phyloP scores from a whole-genome alignment of 768 basidiomycete species.

The Naganishia vaughanmartiniae region DNA sequence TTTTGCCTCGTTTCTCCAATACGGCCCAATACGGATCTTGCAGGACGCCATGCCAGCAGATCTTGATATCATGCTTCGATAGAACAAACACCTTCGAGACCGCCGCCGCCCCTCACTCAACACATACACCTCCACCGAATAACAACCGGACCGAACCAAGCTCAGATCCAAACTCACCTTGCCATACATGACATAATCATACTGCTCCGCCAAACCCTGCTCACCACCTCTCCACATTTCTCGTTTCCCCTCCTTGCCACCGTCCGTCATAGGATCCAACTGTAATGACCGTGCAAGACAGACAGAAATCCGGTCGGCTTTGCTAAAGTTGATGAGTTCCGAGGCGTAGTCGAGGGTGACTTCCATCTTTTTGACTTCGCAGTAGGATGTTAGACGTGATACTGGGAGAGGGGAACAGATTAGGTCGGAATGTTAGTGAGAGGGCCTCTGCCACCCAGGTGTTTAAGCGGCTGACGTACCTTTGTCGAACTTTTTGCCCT shows the following conservation, averaged over 20 bases:
- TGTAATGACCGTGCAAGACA: slow-evolving; percentile 63
- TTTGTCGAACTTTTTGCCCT: slow-evolving; percentile 89
- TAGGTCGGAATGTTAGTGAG: not conserved
- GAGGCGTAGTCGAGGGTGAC: slow-evolving; percentile 90
- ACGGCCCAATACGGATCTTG: too few species aligned
- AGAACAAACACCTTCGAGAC: too few species aligned
- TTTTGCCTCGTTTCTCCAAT: too few species aligned
- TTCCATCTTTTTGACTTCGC: slow-evolving; percentile 87
- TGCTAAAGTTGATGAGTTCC: slow-evolving; percentile 75
- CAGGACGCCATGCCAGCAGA: too few species aligned
- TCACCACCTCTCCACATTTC: slow-evolving; percentile 66
- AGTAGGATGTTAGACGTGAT: slow-evolving; percentile 82
- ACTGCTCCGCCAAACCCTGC: slow-evolving; percentile 85
- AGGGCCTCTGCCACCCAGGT: not conserved
- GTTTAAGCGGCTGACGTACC: not conserved
- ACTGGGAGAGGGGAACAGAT: slow-evolving; percentile 58
- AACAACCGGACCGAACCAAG: not conserved
- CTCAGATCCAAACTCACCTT: slow-evolving; percentile 63
- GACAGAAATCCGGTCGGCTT: slow-evolving; percentile 72
- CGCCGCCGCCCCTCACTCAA: too few species aligned
- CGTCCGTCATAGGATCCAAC: slow-evolving; percentile 34
- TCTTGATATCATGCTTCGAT: too few species aligned
- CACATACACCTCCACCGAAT: too few species aligned
- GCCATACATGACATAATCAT: slow-evolving; percentile 98
- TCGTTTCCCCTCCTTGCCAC: slow-evolving; percentile 37